Conservation (phyloP, 257 asterid species). For the Craterostigma plantagineum region DNA sequence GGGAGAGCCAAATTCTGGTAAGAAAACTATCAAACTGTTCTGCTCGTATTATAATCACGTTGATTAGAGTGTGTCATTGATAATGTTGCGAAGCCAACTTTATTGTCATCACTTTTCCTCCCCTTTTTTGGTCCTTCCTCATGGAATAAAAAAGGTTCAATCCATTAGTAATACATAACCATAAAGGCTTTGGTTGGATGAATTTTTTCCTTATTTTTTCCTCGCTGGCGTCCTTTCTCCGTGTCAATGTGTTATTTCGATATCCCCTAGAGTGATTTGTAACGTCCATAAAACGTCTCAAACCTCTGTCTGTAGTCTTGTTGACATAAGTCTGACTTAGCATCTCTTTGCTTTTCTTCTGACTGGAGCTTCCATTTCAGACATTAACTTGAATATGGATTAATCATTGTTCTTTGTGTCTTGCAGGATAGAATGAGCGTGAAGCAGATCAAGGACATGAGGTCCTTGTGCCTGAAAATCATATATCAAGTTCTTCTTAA, state of each 20-base stretch:
- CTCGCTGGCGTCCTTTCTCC: no score
- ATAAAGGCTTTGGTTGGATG: no score
- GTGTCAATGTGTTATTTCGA: no score
- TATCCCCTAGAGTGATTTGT: no score
- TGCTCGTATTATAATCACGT: background rate
- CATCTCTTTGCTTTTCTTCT: background rate
- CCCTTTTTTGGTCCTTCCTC: constrained; percentile 3
- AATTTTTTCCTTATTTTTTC: no score
- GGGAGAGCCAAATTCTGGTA: constrained; percentile 34
- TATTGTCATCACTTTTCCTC: background rate
- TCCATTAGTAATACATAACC: no score
- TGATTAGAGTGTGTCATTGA: no score
- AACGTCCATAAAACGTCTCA: no score
- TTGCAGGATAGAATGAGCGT: constrained; percentile 37
- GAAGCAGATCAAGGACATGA: constrained; percentile 72
- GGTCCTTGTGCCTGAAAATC: constrained; percentile 75
- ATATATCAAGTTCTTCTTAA: constrained; percentile 40
- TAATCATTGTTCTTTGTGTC: constrained; percentile 13
- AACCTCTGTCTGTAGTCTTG: no score
- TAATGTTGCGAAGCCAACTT: background rate
- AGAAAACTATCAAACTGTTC: background rate
- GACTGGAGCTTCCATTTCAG: background rate
- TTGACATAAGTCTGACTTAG: background rate
- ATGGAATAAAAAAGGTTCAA: no score
- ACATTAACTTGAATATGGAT: background rate